These are phyloP conservation scores for Kockovaella imperatae DNA, from an alignment of 768 basidiomycete species.

Conservation along the genomic window DNA sequence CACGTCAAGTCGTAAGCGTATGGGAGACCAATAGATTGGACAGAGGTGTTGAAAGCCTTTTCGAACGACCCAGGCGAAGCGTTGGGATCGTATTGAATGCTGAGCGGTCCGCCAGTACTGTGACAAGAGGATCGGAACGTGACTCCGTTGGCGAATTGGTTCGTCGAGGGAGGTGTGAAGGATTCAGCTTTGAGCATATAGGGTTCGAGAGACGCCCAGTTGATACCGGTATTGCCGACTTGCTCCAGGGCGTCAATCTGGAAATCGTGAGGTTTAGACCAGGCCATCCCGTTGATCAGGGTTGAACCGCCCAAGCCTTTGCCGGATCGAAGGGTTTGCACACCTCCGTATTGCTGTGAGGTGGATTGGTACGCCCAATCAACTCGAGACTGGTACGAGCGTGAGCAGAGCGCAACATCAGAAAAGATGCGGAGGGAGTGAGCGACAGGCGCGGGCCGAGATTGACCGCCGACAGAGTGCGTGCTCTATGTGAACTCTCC, in stretches of 20 bases:
- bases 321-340: slow-evolving; percentile 20
- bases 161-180: slow-evolving; percentile 19
- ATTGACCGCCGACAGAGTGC: too few species aligned
- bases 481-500: too few species aligned
- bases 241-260: slow-evolving; percentile 35
- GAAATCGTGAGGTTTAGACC: slow-evolving; percentile 27
- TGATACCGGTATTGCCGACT: slow-evolving; percentile 30
- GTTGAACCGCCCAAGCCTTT: slow-evolving; percentile 40
- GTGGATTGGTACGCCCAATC: slow-evolving; percentile 34
- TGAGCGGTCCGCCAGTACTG: slow-evolving; percentile 28
- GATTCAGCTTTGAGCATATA: slow-evolving; percentile 32
- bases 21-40: slow-evolving; percentile 19
- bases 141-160: slow-evolving; percentile 17
- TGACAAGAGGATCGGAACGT: slow-evolving; percentile 24
- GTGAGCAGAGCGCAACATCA: not conserved
- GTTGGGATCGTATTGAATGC: slow-evolving; percentile 27
- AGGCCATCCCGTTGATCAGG: slow-evolving; percentile 43
- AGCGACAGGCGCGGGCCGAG: too few species aligned
- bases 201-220: slow-evolving; percentile 26
- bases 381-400: slow-evolving; percentile 12
- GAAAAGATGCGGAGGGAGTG: too few species aligned
- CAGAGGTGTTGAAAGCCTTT: slow-evolving; percentile 25
- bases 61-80: slow-evolving; percentile 22
- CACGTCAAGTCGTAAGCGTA: slow-evolving; percentile 35
- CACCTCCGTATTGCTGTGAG: slow-evolving; percentile 16